phyloP scores from a whole-genome alignment of 257 asterid genomes.

The Solanum stenotomum region DNA sequence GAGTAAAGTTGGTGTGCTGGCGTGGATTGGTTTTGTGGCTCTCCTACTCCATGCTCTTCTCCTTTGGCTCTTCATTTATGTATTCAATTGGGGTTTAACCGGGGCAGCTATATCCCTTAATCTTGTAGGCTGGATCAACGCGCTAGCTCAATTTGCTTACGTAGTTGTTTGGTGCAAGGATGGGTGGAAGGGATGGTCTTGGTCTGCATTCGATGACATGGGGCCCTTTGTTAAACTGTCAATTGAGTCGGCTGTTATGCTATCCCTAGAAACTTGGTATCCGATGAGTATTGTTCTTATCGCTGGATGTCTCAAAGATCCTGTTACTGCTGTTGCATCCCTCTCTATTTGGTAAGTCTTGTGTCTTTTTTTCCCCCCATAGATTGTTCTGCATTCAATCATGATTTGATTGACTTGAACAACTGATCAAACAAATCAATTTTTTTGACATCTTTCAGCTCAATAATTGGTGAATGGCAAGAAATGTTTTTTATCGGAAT shows the following conservation, averaged over 20 bases:
- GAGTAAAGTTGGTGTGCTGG: slow-evolving; percentile 58
- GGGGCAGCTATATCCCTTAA: slow-evolving; percentile 63
- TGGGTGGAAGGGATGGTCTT: slow-evolving; percentile 79
- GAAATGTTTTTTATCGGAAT: slow-evolving; percentile 69
- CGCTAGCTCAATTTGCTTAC: slow-evolving; percentile 46
- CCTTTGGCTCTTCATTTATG: slow-evolving; percentile 53
- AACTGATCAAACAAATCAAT: neutral
- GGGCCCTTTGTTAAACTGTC: slow-evolving; percentile 79
- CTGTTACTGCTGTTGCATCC: slow-evolving; percentile 67
- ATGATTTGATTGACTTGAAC: neutral
- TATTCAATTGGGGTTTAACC: slow-evolving; percentile 41
- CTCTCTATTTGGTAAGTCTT: slow-evolving; percentile 67
- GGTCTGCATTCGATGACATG: slow-evolving; percentile 48
- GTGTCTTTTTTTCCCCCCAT: neutral
- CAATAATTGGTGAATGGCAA: slow-evolving; percentile 59
- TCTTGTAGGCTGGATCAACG: slow-evolving; percentile 41
- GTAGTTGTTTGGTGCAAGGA: slow-evolving; percentile 75
- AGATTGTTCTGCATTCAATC: neutral
- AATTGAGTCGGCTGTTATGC: slow-evolving; percentile 74
- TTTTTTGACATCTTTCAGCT: slow-evolving; percentile 26
- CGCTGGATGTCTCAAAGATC: slow-evolving; percentile 59
- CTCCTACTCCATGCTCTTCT: slow-evolving; percentile 28
- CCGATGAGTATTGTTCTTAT: slow-evolving; percentile 67
- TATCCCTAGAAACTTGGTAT: slow-evolving; percentile 81
- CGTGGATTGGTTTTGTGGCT: slow-evolving; percentile 40